Evolutionary conservation across 129 eudicot genomes (phyloP), one percentile per base, ranked within the genome.

Genomic region (Chrysanthemum seticuspe): DNA sequence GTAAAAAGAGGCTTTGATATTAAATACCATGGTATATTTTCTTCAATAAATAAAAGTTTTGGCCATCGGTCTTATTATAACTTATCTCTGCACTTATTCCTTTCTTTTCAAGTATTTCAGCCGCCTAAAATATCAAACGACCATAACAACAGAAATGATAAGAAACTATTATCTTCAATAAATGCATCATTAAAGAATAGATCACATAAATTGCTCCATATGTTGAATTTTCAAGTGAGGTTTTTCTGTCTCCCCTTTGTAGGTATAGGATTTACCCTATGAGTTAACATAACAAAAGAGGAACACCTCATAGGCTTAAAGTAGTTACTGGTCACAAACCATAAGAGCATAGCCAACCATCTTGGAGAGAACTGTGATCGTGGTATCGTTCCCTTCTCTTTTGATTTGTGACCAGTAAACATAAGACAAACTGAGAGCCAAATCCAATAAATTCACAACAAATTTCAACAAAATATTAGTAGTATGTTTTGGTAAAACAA

Each of bases 311-410:
- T 40, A 53, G 50, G 11, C 4, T 52, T 50, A 29, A 23, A 59
- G 52, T 66, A 69, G 25, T 23, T 23, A 23, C 25, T 23, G 25
- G 25, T 14, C 70, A 80, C 85, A 51, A 62, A 85, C 97, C 94
- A 87, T 79, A 64, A 90, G 94, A 51, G 91, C 86, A 81, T 75
- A 90, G 70, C 97, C 94, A 57, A 90, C 94, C 97, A 90, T 90
- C 78, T 90, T 90, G 15, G 97, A 90, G 78, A 87, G 87, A 58
- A 94, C 91, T 52, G 85, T 81, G 67, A 90, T 90, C 3, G 94
- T 84, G 54, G 87, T 74, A 83, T 87, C 91, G 71, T 79, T 85
- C 74, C 91, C 97, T 85, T 83, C 84, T 76, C 83, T 82, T 70
- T 90, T 94, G 67, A 87, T 85, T 94, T 90, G 79, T 34, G 9